phyloP scores from a whole-genome alignment of 108 stramenopile species.

The Skeletonema marinoi region DNA sequence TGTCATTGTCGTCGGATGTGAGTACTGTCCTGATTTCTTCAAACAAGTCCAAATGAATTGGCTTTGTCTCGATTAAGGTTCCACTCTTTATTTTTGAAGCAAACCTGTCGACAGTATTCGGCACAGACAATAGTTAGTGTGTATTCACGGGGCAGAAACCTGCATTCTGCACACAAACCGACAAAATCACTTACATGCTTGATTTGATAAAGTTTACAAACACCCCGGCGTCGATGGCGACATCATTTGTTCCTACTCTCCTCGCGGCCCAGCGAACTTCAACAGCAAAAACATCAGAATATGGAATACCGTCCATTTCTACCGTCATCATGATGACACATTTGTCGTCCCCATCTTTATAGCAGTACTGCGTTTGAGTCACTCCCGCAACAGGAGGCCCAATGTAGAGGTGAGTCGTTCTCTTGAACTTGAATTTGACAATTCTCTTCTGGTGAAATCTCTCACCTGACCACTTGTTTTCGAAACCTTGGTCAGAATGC shows the following conservation, averaged over 20 bases:
- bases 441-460: conserved; percentile 54
- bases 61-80: conserved; percentile 66
- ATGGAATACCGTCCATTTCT: conserved; percentile 84
- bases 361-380: conserved; percentile 75
- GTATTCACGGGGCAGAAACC: neutral
- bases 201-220: conserved; percentile 77
- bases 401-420: conserved; percentile 79
- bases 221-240: conserved; percentile 76
- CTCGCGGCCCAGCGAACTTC: conserved; percentile 84
- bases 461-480: conserved; percentile 63
- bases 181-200: conserved; percentile 50
- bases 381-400: conserved; percentile 84
- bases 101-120: conserved; percentile 34
- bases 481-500: conserved; percentile 45
- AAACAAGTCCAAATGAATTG: conserved; percentile 69
- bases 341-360: conserved; percentile 64
- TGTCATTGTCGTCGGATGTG: conserved; percentile 1
- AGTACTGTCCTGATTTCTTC: conserved; percentile 55
- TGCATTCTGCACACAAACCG: neutral
- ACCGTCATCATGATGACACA: conserved; percentile 71
- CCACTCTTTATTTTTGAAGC: conserved; percentile 74
- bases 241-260: conserved; percentile 52
- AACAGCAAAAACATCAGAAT: conserved; percentile 77
- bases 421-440: conserved; percentile 70
- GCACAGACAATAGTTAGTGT: neutral